A percentile compares a stretch with the other conserved stretches of the same genome.
Conservation (phyloP, 2,329 filamentous ascomycete species). For the Aureobasidium lini region DNA sequence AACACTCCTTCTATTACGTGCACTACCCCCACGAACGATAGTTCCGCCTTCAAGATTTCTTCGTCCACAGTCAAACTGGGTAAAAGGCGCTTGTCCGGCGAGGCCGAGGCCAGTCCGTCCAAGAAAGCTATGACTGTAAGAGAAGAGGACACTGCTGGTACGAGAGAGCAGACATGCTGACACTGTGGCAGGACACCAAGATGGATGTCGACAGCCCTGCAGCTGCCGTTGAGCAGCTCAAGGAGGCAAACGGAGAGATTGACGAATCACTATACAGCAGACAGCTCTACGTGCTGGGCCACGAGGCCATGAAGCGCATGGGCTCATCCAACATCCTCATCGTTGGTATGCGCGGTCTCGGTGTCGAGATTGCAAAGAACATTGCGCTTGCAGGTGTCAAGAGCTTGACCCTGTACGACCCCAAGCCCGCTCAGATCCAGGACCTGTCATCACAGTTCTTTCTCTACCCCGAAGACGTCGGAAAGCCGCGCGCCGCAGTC, state of each 20-base stretch:
- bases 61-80: constrained; percentile 34
- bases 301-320: constrained; percentile 97
- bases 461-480: constrained; percentile 77
- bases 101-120: constrained; percentile 38
- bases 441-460: constrained; percentile 98
- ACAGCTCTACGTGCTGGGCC: constrained; percentile 64
- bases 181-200: constrained; percentile 39
- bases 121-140: constrained; percentile 49
- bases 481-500: constrained; percentile 79
- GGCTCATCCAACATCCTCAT: constrained; percentile 89
- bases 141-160: not conserved
- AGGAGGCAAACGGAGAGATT: constrained; percentile 53
- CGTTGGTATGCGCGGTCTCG: constrained; percentile 84
- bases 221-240: constrained; percentile 52
- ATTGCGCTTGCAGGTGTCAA: constrained; percentile 97
- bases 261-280: constrained; percentile 62
- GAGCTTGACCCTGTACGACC: constrained; percentile 89
- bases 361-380: constrained; percentile 98
- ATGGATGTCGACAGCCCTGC: constrained; percentile 57
- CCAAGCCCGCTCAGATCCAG: constrained; percentile 70
- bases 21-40: not conserved
- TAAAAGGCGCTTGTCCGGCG: constrained; percentile 46
- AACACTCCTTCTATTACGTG: not conserved
- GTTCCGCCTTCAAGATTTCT: constrained; percentile 9
- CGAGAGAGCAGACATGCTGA: not conserved